Conservation (phyloP, 306 rosid genomes). For the Cyamopsis tetragonoloba region DNA sequence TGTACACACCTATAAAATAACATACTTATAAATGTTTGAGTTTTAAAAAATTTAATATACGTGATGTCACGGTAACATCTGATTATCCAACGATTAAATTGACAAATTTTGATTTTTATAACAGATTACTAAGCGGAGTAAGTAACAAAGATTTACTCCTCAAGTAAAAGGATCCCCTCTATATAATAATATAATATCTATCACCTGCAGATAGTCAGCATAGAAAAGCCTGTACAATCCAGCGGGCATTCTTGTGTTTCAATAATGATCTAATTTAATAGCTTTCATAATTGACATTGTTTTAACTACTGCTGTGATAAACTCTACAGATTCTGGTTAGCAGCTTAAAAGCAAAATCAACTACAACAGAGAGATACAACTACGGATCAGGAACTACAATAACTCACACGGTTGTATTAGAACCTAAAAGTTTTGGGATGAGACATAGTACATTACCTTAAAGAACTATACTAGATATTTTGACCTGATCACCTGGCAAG, state of each 20-base stretch:
- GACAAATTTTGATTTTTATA: too few species aligned
- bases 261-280: constrained; percentile 21
- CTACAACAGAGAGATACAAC: constrained; percentile 38
- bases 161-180: too few species aligned
- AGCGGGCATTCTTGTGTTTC: constrained; percentile 11
- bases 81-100: too few species aligned
- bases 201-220: constrained; percentile 2
- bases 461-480: constrained; percentile 27
- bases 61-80: too few species aligned
- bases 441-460: constrained; percentile 33
- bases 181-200: neutral
- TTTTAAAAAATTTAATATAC: too few species aligned
- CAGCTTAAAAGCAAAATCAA: constrained; percentile 32
- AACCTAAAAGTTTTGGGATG: constrained; percentile 38
- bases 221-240: constrained; percentile 1
- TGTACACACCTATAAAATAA: too few species aligned
- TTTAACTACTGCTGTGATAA: constrained; percentile 40
- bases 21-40: too few species aligned
- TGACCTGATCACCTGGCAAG: constrained; percentile 52
- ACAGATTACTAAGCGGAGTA: too few species aligned
- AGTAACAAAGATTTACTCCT: too few species aligned
- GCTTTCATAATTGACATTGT: constrained; percentile 28
- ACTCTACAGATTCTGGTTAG: constrained; percentile 69
- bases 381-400: constrained; percentile 34
- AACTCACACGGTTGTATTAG: constrained; percentile 25